Conservation (phyloP, 805 yeast genomes). For the Wickerhamiella allomyrinae region DNA sequence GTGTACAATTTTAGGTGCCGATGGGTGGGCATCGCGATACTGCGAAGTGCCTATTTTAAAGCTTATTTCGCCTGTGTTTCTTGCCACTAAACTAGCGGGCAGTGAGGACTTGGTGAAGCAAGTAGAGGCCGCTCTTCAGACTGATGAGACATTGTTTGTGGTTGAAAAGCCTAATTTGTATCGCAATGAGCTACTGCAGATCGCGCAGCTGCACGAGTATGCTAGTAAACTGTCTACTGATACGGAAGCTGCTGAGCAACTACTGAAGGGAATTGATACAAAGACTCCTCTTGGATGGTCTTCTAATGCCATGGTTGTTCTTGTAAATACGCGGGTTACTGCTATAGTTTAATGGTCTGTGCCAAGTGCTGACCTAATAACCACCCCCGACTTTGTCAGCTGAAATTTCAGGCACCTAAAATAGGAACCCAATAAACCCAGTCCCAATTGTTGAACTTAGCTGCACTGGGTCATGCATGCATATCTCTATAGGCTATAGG, state of each 20-base stretch:
- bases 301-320: not conserved
- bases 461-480: too few species aligned
- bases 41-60: conserved; percentile 8
- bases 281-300: not conserved
- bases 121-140: conserved; percentile 13
- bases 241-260: not conserved
- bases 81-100: conserved; percentile 3
- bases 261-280: not conserved
- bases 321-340: not conserved
- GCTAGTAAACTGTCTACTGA: not conserved
- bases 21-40: conserved; percentile 7
- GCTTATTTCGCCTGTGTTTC: conserved; percentile 4
- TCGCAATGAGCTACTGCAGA: conserved; percentile 32
- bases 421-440: too few species aligned
- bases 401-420: too few species aligned
- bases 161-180: conserved; percentile 57
- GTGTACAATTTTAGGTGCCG: conserved; percentile 20
- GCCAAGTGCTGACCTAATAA: too few species aligned
- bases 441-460: too few species aligned
- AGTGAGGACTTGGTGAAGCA: conserved; percentile 14
- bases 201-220: conserved; percentile 8
- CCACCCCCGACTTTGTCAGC: too few species aligned
- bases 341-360: too few species aligned
- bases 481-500: too few species aligned
- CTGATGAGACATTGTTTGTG: conserved; percentile 38